Percentiles rank a stretch among this genome's conserved stretches.
Evolutionary conservation across 192 early-diverging fungal genomes (phyloP).

Genomic region (Dissophora globulifera): DNA sequence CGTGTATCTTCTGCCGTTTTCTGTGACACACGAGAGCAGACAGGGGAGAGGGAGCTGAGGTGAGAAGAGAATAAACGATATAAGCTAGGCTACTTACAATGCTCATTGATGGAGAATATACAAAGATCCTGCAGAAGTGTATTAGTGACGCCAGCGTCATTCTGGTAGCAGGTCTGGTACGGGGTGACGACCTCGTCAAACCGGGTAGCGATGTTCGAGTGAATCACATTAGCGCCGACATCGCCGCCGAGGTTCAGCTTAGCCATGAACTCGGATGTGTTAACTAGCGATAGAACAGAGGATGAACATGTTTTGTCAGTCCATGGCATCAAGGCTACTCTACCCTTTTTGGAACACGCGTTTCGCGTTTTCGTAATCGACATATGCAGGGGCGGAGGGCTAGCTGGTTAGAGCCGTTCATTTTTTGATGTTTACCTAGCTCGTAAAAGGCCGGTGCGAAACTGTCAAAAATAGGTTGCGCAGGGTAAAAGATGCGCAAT

Average conservation of each 20-base stretch:
- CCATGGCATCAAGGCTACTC: no score
- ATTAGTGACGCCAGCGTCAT: conserved; percentile 14
- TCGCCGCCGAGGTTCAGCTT: conserved; percentile 42
- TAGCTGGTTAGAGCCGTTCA: no score
- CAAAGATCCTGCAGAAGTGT: conserved; percentile 26
- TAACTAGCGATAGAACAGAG: conserved; percentile 5
- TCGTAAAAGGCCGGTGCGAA: conserved; percentile 34
- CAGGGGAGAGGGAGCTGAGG: not conserved
- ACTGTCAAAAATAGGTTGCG: conserved; percentile 21
- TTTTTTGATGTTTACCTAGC: conserved; percentile 14
- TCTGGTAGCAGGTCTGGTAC: conserved; percentile 14
- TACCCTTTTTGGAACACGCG: no score
- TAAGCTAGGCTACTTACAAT: conserved; percentile 16
- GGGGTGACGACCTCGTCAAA: conserved; percentile 44
- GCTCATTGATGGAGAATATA: conserved; percentile 32
- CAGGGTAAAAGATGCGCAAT: conserved; percentile 11
- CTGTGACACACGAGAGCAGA: not conserved
- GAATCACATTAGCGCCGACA: conserved; percentile 19
- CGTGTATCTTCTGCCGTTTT: no score
- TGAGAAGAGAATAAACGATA: not conserved
- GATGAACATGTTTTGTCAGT: no score
- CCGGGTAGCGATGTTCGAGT: conserved; percentile 33
- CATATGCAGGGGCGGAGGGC: no score
- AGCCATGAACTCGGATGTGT: conserved; percentile 14
- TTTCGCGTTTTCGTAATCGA: no score